A percentile compares a stretch with the other conserved stretches of the same genome.
These are phyloP conservation scores for Penicillium paxilli DNA, from an alignment of 495 filamentous ascomycete species.

Conservation along the genomic window DNA sequence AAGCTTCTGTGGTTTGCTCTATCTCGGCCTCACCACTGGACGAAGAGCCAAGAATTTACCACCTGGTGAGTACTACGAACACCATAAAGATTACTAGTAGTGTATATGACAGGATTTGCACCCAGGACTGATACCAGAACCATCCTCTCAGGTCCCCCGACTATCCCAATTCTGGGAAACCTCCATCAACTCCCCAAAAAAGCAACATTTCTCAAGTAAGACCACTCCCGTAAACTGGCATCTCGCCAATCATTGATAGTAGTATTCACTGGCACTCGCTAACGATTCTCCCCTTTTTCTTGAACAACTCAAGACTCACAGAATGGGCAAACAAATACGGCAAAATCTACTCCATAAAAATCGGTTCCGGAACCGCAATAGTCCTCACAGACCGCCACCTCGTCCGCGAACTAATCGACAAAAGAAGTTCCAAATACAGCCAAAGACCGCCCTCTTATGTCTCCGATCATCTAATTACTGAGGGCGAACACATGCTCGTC, in stretches of 20 bases:
- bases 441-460: constrained; percentile 48
- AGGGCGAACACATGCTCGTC: constrained; percentile 46
- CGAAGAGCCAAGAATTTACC: neutral
- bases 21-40: neutral
- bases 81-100: too few relatives aligned
- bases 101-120: too few relatives aligned
- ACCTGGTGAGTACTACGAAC: neutral
- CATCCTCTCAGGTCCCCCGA: neutral
- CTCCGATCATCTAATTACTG: constrained; percentile 38
- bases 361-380: neutral
- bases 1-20: neutral
- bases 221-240: too few relatives aligned
- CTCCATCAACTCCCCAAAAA: neutral
- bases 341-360: constrained; percentile 2
- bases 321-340: constrained; percentile 7
- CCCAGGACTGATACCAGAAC: too few relatives aligned
- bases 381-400: constrained; percentile 39
- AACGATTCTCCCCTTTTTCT: too few relatives aligned
- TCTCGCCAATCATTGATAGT: too few relatives aligned
- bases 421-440: constrained; percentile 42
- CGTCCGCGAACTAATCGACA: constrained; percentile 46
- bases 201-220: neutral
- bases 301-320: constrained; percentile 7
- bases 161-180: neutral
- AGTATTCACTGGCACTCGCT: too few relatives aligned